Evolutionary conservation across 1,284 basidiomycete genomes (phyloP), one percentile per base, ranked within the genome.

Genomic region (Tilletia horrida): DNA sequence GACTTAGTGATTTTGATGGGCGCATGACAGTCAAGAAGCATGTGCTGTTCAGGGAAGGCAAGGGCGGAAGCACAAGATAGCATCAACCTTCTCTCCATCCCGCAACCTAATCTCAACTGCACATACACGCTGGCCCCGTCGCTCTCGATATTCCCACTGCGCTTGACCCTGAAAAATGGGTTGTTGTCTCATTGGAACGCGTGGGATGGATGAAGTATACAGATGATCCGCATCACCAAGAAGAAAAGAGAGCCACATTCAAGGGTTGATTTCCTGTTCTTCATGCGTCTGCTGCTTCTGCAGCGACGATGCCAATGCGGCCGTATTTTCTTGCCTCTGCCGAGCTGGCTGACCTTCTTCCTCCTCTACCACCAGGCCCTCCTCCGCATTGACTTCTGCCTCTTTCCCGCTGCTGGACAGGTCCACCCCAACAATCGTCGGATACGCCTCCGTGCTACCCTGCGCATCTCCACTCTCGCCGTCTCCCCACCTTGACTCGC

Each of bases 21-120:
- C 62, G 18, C 45, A 18, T 9, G 44, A 18, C 68, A 80, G 78
- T 80, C 47, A 73, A 76, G 66, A 77, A 74, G 62, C 78, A 80
- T 48, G 78, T 80, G 25, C 70, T 80, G 8, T 80, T 80, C 66
- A 71, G 76, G 63, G 78, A 80, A 48, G 73, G 68, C 42, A 76
- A 77, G 64, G 74, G 74, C 43, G 61, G 61, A 25, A 45, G 61
- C 21, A 62, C 40, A 62, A 44, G 61, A 62, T 59, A 59, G 55
- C 55, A 59, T 4, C 55, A 16, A 4, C 45, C 21, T n/a, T n/a
- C n/a, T 23, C 45, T 6, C 16, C 3, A 18, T 23, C 45, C 16
- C 16, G 6, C 45, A 18, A n/a, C 21, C 45, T 48, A 18, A 23
- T 23, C n/a, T n/a, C 16, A 48, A n/a, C 7, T 16, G 45, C 45